phyloP scores from a whole-genome alignment of 768 basidiomycete species.

The Lentinula aciculospora region DNA sequence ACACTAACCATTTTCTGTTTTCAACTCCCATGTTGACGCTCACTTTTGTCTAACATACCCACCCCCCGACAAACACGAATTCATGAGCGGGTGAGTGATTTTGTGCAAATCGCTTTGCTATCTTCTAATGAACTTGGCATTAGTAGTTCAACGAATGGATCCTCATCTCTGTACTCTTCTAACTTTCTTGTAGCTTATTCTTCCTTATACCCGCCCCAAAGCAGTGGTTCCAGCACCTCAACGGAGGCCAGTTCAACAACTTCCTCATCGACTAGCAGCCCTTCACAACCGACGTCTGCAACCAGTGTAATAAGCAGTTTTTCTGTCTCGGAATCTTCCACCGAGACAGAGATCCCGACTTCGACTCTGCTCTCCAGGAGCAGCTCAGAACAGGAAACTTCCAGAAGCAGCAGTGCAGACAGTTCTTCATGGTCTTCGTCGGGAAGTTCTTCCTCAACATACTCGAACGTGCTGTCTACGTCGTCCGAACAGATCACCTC shows the following conservation, averaged over 20 bases:
- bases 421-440: not conserved
- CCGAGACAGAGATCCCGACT: too few species aligned
- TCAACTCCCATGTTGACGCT: not conserved
- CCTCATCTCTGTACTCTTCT: not conserved
- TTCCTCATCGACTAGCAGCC: not conserved
- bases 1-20: not conserved
- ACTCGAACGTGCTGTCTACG: not conserved
- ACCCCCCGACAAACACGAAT: not conserved
- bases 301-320: not conserved
- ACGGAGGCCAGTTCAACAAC: not conserved
- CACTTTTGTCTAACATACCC: not conserved
- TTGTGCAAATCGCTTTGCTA: not conserved
- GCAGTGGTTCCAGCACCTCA: not conserved
- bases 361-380: not conserved
- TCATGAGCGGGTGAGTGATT: not conserved
- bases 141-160: not conserved
- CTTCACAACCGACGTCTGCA: not conserved
- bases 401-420: not conserved
- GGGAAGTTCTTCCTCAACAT: not conserved
- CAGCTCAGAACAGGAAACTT: not conserved
- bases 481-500: not conserved
- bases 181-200: not conserved
- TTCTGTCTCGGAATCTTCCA: not conserved
- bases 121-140: not conserved
- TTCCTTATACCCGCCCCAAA: not conserved